Evolutionary conservation across 805 yeast genomes (phyloP), one percentile per base, ranked within the genome.

Genomic region (Naumovozyma castellii): DNA sequence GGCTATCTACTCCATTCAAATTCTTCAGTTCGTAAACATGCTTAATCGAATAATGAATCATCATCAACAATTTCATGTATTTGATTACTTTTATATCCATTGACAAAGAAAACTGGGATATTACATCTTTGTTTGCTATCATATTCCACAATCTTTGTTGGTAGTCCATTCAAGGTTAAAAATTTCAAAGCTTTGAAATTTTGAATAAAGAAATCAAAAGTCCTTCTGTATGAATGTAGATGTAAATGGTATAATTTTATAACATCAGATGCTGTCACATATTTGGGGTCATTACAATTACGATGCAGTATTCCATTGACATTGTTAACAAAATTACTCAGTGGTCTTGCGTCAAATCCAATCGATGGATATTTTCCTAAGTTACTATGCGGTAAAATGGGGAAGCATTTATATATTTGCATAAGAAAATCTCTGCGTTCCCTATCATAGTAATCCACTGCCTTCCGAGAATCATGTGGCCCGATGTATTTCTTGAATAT

Each of bases 311-410:
- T 34, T 4, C 39, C 40, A 36, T 65, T 66, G 20, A 57, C 50
- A 15, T 51, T 48, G 2, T 40, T 35, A 1, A 57, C 51, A 36
- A 56, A 56, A 2, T 48, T 44, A 3, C 49, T 46, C 10, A 62
- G 40, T 13, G 59, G 54, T 31, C 53, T 59, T 2, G 60, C 49
- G 17, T 62, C 55, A 17, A 54, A 63, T 17, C 60, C 60, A n/a
- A 65, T 61, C 2, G 66, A 48, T 8, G 71, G 69, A 37, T 49
- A 54, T 16, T 39, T 44, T 32, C 61, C 68, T 13, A 61, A 57
- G 33, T 56, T 60, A 3, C 67, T 56, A 41, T 66, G 61, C 4
- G 71, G 71, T 15, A 59, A 46, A 1, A 66, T 56, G 18, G 61
- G 52, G 40, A 49, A 54, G 2, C 61, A 43, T 22, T 52, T 46